These are phyloP conservation scores for Aureobasidium subglaciale DNA, from an alignment of 2,329 filamentous ascomycete species.

Conservation along the genomic window DNA sequence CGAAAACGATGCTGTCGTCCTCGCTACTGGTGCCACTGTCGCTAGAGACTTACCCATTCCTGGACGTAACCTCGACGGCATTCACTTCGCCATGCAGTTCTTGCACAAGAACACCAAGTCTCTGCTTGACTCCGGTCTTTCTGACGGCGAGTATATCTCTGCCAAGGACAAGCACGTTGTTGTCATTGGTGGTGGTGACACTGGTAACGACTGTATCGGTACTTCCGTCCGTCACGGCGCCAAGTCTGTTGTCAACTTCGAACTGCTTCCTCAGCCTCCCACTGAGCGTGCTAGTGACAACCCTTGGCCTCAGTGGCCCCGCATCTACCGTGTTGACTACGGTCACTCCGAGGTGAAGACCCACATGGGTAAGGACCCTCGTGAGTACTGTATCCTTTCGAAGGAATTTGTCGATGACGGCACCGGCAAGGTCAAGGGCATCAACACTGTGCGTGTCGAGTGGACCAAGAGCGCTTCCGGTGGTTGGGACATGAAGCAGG, in stretches of 20 bases:
- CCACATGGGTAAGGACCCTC: constrained; percentile 91
- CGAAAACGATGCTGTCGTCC: constrained; percentile 74
- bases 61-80: constrained; percentile 77
- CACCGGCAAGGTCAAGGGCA: constrained; percentile 80
- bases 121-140: constrained; percentile 81
- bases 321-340: constrained; percentile 97
- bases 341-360: constrained; percentile 93
- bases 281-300: constrained; percentile 87
- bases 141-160: constrained; percentile 79
- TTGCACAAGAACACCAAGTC: constrained; percentile 97
- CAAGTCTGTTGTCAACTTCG: constrained; percentile 94
- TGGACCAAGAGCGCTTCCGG: constrained; percentile 87
- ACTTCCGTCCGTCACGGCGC: constrained; percentile 92
- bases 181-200: constrained; percentile 96
- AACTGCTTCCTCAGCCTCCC: constrained; percentile 86
- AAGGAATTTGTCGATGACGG: constrained; percentile 93
- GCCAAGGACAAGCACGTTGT: constrained; percentile 94
- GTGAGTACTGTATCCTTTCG: constrained; percentile 97
- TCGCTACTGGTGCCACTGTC: constrained; percentile 88
- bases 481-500: constrained; percentile 98
- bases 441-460: constrained; percentile 91
- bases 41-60: constrained; percentile 88
- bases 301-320: constrained; percentile 97
- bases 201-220: constrained; percentile 95
- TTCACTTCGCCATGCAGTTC: constrained; percentile 97